phyloP scores from a whole-genome alignment of 225 moss, liverwort and hornwort species.

The Physcomitrellopsis africana region DNA sequence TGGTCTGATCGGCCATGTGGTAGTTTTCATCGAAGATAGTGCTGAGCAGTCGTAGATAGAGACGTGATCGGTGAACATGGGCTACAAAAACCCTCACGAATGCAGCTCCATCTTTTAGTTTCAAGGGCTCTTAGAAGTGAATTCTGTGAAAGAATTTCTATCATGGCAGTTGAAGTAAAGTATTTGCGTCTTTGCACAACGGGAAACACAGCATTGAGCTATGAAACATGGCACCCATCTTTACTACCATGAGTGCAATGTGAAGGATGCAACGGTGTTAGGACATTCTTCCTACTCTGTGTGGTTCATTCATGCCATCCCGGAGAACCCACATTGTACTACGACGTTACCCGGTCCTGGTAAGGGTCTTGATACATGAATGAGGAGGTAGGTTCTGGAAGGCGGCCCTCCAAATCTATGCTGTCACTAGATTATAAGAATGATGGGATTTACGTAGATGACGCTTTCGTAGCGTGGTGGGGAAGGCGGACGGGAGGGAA shows the following conservation, averaged over 20 bases:
- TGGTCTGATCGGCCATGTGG: neutral
- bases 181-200: no score
- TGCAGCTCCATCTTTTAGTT: no score
- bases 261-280: no score
- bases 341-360: no score
- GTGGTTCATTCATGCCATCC: no score
- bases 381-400: neutral
- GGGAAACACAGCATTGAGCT: neutral
- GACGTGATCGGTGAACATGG: no score
- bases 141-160: no score
- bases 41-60: neutral
- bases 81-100: no score
- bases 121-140: no score
- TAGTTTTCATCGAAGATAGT: neutral
- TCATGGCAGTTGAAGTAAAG: no score
- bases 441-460: slow-evolving; percentile 15
- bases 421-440: rapidly evolving
- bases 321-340: no score
- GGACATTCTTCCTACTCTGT: no score
- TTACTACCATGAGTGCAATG: neutral
- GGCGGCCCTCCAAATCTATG: neutral
- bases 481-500: slow-evolving; percentile 13
- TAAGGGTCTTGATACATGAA: slow-evolving; percentile 4
- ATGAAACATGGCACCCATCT: neutral
- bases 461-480: neutral